These are phyloP conservation scores for Inosperma sp. DNA, from an alignment of 768 basidiomycete species.

Conservation along the genomic window DNA sequence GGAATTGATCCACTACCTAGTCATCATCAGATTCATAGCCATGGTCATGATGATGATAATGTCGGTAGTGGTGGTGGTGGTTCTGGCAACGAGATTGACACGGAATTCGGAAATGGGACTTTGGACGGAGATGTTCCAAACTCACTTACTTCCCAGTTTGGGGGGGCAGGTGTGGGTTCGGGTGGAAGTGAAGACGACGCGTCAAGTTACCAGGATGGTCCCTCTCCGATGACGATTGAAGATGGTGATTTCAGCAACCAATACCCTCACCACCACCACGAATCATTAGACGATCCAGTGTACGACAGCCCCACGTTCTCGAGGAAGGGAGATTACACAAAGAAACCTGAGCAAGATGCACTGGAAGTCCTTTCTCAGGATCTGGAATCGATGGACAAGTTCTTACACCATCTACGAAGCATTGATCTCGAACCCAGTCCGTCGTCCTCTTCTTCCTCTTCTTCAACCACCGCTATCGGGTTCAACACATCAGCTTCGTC, in stretches of 20 bases:
- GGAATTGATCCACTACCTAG: constrained; percentile 78
- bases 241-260: neutral
- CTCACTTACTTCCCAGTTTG: too few relatives aligned
- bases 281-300: constrained; percentile 33
- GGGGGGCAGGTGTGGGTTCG: too few relatives aligned
- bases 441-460: too few relatives aligned
- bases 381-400: constrained; percentile 71
- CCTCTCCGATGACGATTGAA: constrained; percentile 21
- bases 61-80: too few relatives aligned
- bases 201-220: constrained; percentile 18
- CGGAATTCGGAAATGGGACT: too few relatives aligned
- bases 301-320: constrained; percentile 38
- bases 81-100: too few relatives aligned
- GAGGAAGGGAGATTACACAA: constrained; percentile 25
- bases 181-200: too few relatives aligned
- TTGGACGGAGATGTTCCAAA: too few relatives aligned
- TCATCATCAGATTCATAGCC: too few relatives aligned
- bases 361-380: constrained; percentile 71
- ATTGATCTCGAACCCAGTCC: constrained; percentile 52
- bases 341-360: constrained; percentile 49
- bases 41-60: too few relatives aligned
- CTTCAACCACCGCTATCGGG: too few relatives aligned
- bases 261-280: neutral
- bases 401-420: constrained; percentile 65
- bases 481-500: too few relatives aligned